Conservation (phyloP, 1,139 yeast species). For the Pichia terricola region DNA sequence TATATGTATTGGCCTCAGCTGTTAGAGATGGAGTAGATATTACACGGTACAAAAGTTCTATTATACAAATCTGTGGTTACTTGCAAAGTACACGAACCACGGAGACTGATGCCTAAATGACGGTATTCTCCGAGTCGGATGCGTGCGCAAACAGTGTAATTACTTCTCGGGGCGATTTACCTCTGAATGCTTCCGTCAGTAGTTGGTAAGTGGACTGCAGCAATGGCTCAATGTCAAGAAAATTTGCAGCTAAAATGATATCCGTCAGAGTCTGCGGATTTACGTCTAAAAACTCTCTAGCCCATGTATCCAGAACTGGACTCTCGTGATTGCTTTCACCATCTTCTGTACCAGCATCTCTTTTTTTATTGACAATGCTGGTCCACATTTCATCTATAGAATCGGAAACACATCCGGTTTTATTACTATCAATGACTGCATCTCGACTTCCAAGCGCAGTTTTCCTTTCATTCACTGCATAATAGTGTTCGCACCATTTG, state of each 20-base stretch:
- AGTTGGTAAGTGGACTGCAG: conserved; percentile 93
- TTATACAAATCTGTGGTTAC: no score
- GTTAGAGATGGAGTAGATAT: no score
- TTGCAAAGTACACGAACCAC: no score
- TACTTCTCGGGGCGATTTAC: conserved; percentile 88
- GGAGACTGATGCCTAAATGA: no score
- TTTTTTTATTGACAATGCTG: neutral
- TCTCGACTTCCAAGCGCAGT: no score
- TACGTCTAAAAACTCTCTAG: conserved; percentile 81
- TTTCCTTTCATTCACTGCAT: neutral
- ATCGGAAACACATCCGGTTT: no score
- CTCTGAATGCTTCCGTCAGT: conserved; percentile 92
- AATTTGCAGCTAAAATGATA: conserved; percentile 88
- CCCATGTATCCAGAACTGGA: conserved; percentile 62
- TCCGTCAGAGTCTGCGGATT: conserved; percentile 95
- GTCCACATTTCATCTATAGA: no score
- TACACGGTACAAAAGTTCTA: no score
- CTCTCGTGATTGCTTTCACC: conserved; percentile 6
- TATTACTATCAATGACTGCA: no score
- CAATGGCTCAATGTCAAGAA: conserved; percentile 80
- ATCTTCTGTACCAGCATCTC: conserved; percentile 26
- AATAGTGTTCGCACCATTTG: conserved; percentile 90
- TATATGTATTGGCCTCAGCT: no score
- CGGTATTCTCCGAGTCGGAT: no score
- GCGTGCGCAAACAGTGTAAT: conserved; percentile 43